Percentiles rank a stretch among this genome's conserved stretches.
These are phyloP conservation scores for Diaporthe sp. DNA, from an alignment of 2,329 filamentous ascomycete species.

Conservation along the genomic window DNA sequence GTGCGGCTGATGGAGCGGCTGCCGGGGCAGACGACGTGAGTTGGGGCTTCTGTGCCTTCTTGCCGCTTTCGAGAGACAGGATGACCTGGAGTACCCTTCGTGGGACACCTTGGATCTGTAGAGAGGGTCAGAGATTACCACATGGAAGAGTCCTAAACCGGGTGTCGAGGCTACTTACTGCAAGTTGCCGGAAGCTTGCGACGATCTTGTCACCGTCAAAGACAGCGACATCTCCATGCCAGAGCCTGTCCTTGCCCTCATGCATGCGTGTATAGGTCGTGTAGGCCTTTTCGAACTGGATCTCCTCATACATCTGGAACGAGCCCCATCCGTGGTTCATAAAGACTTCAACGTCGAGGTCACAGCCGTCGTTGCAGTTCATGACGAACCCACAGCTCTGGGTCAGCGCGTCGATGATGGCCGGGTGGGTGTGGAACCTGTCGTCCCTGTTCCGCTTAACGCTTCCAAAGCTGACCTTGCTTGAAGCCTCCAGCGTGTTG, in stretches of 20 bases:
- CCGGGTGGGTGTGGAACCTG: slow-evolving; percentile 68
- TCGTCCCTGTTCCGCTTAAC: slow-evolving; percentile 62
- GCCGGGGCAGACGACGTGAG: background rate
- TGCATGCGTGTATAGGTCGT: slow-evolving; percentile 72
- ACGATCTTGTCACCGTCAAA: slow-evolving; percentile 66
- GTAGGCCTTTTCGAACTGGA: slow-evolving; percentile 62
- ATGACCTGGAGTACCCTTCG: slow-evolving; percentile 50
- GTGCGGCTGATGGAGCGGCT: background rate
- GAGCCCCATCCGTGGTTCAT: slow-evolving; percentile 73
- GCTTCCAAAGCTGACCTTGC: slow-evolving; percentile 55
- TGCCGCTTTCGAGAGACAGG: slow-evolving; percentile 45
- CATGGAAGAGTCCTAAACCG: rapidly evolving
- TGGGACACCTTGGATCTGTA: slow-evolving; percentile 57
- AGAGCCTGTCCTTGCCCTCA: slow-evolving; percentile 64
- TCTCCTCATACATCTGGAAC: slow-evolving; percentile 64
- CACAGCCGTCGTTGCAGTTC: slow-evolving; percentile 69
- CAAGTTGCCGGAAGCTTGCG: slow-evolving; percentile 67
- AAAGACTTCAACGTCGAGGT: slow-evolving; percentile 67
- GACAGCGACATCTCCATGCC: slow-evolving; percentile 67
- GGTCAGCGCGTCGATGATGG: slow-evolving; percentile 71
- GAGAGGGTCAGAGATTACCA: background rate
- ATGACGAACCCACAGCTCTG: slow-evolving; percentile 73
- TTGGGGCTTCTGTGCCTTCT: background rate
- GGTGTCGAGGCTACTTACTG: slow-evolving; percentile 66
- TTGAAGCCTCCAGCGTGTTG: slow-evolving; percentile 57